Percentiles rank a stretch among this genome's conserved stretches.
phyloP scores from a whole-genome alignment of 306 rosid species.

The Ziziphus jujuba region DNA sequence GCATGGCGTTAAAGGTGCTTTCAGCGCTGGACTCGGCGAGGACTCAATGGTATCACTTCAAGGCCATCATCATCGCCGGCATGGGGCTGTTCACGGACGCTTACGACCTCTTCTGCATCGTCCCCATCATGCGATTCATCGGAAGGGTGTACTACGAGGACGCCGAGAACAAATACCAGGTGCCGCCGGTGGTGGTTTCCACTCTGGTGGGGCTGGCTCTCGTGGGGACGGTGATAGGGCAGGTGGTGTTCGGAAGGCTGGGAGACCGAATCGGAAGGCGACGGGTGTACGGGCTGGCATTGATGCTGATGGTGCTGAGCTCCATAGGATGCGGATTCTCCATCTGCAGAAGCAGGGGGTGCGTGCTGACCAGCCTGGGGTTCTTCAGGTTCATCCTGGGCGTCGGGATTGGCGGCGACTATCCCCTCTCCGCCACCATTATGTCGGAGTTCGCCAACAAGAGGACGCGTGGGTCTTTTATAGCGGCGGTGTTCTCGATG shows the following conservation, averaged over 20 bases:
- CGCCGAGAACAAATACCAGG: background rate
- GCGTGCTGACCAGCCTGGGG: slow-evolving; percentile 55
- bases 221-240: slow-evolving; percentile 57
- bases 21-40: slow-evolving; percentile 67
- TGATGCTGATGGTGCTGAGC: slow-evolving; percentile 56
- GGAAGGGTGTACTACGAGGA: slow-evolving; percentile 49
- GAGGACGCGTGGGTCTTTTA: slow-evolving; percentile 74
- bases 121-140: slow-evolving; percentile 45
- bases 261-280: slow-evolving; percentile 69
- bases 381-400: slow-evolving; percentile 74
- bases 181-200: slow-evolving; percentile 26
- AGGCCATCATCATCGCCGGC: slow-evolving; percentile 79
- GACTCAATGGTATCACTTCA: slow-evolving; percentile 77
- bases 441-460: slow-evolving; percentile 90
- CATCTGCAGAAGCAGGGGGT: slow-evolving; percentile 36
- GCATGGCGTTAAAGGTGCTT: slow-evolving; percentile 59
- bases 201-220: slow-evolving; percentile 43
- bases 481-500: slow-evolving; percentile 84
- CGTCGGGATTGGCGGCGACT: slow-evolving; percentile 82
- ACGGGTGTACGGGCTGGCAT: slow-evolving; percentile 53
- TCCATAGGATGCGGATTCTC: slow-evolving; percentile 71
- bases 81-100: slow-evolving; percentile 89
- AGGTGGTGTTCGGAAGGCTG: slow-evolving; percentile 55
- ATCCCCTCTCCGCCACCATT: slow-evolving; percentile 76
- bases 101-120: slow-evolving; percentile 67